Evolutionary conservation across 345 rosid species (phyloP).

Genomic region (Kernera saxatilis): DNA sequence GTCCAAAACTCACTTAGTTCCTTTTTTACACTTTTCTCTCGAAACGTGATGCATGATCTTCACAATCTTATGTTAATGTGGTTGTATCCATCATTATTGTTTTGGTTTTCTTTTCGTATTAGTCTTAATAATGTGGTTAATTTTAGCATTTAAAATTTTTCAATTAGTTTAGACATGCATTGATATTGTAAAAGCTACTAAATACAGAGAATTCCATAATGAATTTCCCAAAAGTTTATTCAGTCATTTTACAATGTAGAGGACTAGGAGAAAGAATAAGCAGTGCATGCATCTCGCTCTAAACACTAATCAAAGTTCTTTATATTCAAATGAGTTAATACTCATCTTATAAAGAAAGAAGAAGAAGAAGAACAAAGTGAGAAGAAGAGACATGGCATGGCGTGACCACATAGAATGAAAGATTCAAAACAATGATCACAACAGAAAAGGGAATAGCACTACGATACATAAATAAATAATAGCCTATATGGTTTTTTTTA

Average conservation of each 20-base stretch:
- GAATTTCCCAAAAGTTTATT: background rate
- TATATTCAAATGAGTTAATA: slow-evolving; percentile 2
- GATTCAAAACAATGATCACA: slow-evolving; percentile 24
- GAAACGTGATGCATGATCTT: background rate
- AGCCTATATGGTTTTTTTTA: background rate
- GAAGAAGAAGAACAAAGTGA: slow-evolving; percentile 2
- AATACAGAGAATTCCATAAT: background rate
- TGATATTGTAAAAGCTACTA: slow-evolving; percentile 1
- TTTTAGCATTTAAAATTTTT: background rate
- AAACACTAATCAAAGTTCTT: slow-evolving; percentile 4
- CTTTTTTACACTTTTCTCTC: background rate
- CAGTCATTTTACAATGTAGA: background rate
- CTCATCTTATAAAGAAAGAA: background rate
- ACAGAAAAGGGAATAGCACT: slow-evolving; percentile 7
- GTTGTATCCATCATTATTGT: background rate
- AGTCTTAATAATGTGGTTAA: background rate
- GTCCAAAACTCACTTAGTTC: too few relatives aligned
- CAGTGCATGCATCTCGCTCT: slow-evolving; percentile 26
- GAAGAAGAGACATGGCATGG: background rate
- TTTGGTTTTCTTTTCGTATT: background rate
- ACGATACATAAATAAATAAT: background rate
- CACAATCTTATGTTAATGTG: background rate
- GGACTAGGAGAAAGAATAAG: background rate
- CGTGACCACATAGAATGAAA: slow-evolving; percentile 11
- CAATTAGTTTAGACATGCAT: background rate